Percentiles rank a stretch among this genome's conserved stretches.
These are phyloP conservation scores for Hibiscus syriacus DNA, from an alignment of 345 rosid species.

Conservation along the genomic window DNA sequence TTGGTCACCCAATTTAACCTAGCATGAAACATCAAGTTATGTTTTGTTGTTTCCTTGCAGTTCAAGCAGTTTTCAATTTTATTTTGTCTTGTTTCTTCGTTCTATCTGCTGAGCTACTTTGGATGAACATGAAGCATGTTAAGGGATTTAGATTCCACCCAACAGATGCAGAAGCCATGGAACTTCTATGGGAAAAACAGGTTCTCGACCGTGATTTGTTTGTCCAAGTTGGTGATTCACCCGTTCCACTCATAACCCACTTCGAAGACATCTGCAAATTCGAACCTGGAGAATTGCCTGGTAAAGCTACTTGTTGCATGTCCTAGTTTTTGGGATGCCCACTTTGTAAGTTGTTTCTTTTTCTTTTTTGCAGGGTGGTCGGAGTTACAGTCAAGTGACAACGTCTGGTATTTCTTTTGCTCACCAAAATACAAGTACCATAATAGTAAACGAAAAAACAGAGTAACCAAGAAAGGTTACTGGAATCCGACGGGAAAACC, in stretches of 20 bases:
- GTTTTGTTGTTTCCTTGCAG: no score
- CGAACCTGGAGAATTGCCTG: background rate
- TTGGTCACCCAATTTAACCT: no score
- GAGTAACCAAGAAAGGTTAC: conserved; percentile 1
- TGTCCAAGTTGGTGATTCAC: background rate
- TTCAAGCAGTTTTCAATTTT: background rate
- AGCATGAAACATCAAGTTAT: no score
- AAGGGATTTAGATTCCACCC: conserved; percentile 14
- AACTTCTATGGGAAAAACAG: background rate
- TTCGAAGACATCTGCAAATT: conserved; percentile 6
- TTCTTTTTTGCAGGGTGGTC: background rate
- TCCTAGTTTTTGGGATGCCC: background rate
- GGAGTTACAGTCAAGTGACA: background rate
- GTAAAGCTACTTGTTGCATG: conserved; percentile 5
- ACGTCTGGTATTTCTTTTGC: conserved; percentile 2
- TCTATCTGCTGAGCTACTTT: background rate
- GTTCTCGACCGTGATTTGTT: background rate
- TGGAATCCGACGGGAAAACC: conserved; percentile 3
- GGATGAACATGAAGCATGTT: background rate
- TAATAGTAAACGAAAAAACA: background rate
- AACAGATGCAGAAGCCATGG: background rate
- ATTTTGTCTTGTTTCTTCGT: no score
- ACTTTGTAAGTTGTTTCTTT: background rate
- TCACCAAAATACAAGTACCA: conserved; percentile 6
- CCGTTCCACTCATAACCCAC: background rate